These are phyloP conservation scores for Boletus rex-veris DNA, from an alignment of 768 basidiomycete genomes.

Conservation along the genomic window DNA sequence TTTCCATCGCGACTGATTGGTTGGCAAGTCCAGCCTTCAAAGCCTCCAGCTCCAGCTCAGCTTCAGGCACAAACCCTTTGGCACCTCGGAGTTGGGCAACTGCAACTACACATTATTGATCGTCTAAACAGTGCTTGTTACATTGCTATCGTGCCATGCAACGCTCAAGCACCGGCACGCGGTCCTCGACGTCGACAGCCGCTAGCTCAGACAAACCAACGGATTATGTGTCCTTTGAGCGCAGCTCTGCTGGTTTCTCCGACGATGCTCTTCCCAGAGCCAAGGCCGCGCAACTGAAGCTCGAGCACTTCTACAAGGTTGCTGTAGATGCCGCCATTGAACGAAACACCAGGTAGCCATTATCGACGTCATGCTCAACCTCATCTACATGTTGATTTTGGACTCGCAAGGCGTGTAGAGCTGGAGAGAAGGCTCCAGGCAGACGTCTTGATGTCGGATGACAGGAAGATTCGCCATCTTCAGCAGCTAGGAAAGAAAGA, in stretches of 20 bases:
- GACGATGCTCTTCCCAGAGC: slow-evolving; percentile 79
- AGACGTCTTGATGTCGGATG: slow-evolving; percentile 71
- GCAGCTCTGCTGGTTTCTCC: slow-evolving; percentile 71
- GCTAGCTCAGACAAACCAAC: slow-evolving; percentile 36
- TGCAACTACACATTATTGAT: too few relatives aligned
- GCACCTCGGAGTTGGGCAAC: too few relatives aligned
- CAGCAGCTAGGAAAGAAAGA: slow-evolving; percentile 84
- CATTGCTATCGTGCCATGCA: slow-evolving; percentile 19
- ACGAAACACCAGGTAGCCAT: slow-evolving; percentile 75
- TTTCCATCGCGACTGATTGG: too few relatives aligned
- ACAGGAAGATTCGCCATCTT: slow-evolving; percentile 82
- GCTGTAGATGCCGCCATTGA: slow-evolving; percentile 95
- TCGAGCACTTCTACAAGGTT: slow-evolving; percentile 96
- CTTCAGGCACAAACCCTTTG: too few relatives aligned
- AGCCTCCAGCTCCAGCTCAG: too few relatives aligned
- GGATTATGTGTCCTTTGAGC: slow-evolving; percentile 93
- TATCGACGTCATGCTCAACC: background rate
- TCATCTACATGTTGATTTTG: background rate
- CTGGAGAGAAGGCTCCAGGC: slow-evolving; percentile 75
- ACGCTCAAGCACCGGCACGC: slow-evolving; percentile 31
- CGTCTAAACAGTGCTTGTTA: background rate
- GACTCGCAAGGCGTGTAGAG: slow-evolving; percentile 68
- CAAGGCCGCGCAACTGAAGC: slow-evolving; percentile 88
- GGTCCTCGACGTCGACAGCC: slow-evolving; percentile 21
- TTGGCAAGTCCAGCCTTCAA: too few relatives aligned